A percentile compares a stretch with the other conserved stretches of the same genome.
Conservation (phyloP, 2,329 filamentous ascomycete genomes). For the Curvularia sp. region DNA sequence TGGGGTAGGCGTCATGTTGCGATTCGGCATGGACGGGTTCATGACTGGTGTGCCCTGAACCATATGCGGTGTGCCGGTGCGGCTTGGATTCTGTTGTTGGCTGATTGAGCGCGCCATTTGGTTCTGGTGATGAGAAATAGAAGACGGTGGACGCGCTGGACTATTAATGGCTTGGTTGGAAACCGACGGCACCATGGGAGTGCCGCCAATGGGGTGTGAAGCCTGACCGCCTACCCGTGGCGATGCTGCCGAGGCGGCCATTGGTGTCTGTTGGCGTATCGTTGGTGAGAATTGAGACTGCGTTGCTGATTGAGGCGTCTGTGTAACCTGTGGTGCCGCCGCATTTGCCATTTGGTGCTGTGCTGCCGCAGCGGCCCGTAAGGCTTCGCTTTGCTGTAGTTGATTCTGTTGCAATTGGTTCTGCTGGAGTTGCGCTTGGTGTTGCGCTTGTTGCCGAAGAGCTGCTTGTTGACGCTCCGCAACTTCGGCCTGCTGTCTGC, state of each 20-base stretch:
- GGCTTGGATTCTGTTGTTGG: constrained; percentile 50
- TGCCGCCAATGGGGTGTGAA: constrained; percentile 52
- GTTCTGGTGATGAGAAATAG: constrained; percentile 49
- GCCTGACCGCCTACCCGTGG: constrained; percentile 47
- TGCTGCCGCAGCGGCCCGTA: constrained; percentile 48
- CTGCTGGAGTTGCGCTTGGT: constrained; percentile 27
- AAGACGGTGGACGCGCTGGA: constrained; percentile 49
- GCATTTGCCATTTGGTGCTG: constrained; percentile 40
- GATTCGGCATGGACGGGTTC: constrained; percentile 47
- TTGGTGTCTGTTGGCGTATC: constrained; percentile 56
- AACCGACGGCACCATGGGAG: constrained; percentile 54
- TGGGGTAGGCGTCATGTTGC: constrained; percentile 52
- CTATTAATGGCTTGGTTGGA: constrained; percentile 51
- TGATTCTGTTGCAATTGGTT: constrained; percentile 40
- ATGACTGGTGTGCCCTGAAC: constrained; percentile 50
- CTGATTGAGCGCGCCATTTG: constrained; percentile 50
- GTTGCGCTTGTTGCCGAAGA: constrained; percentile 57
- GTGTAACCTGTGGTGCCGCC: constrained; percentile 36
- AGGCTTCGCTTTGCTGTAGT: constrained; percentile 42
- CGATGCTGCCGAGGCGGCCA: constrained; percentile 53
- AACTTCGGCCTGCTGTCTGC: constrained; percentile 44
- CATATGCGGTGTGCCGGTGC: constrained; percentile 51
- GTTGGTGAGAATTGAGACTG: constrained; percentile 71
- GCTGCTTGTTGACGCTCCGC: constrained; percentile 59
- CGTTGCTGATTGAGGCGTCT: constrained; percentile 60